phyloP scores from a whole-genome alignment of 164 flowering plant genomes.

The Akebia trifoliata region DNA sequence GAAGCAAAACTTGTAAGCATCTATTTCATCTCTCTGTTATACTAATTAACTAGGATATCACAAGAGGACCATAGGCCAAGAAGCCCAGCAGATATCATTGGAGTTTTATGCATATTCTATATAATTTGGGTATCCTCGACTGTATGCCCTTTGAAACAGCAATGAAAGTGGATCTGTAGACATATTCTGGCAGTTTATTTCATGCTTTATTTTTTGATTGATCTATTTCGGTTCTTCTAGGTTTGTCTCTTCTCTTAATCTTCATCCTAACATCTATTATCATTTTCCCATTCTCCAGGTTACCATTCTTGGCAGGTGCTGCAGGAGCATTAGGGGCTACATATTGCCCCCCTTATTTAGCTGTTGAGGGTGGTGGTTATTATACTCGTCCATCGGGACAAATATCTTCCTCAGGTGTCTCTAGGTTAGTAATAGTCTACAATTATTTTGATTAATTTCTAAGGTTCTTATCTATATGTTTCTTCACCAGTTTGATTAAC shows the following conservation, averaged over 20 bases:
- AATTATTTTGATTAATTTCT: not conserved
- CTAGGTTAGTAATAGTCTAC: constrained; percentile 40
- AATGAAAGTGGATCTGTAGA: too few relatives aligned
- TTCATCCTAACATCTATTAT: not conserved
- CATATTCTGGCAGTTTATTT: too few relatives aligned
- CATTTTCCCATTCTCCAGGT: constrained; percentile 34
- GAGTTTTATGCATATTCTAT: too few relatives aligned
- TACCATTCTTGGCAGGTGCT: constrained; percentile 87
- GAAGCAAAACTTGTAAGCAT: too few relatives aligned
- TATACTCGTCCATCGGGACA: constrained; percentile 67
- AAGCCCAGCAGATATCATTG: too few relatives aligned
- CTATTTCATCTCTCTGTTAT: too few relatives aligned
- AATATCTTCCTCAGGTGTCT: constrained; percentile 43
- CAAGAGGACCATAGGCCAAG: too few relatives aligned
- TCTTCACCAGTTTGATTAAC: not conserved
- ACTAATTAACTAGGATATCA: too few relatives aligned
- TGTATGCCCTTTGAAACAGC: too few relatives aligned
- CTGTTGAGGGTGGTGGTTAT: constrained; percentile 81
- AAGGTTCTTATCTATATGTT: not conserved
- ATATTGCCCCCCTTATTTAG: constrained; percentile 68
- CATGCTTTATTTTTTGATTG: too few relatives aligned
- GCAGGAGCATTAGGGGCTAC: constrained; percentile 80
- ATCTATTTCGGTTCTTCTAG: not conserved
- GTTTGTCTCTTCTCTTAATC: not conserved
- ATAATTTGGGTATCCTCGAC: too few relatives aligned